Base-by-base conservation (phyloP, 768 basidiomycete species). In the Lyophyllum semitale region DNA sequence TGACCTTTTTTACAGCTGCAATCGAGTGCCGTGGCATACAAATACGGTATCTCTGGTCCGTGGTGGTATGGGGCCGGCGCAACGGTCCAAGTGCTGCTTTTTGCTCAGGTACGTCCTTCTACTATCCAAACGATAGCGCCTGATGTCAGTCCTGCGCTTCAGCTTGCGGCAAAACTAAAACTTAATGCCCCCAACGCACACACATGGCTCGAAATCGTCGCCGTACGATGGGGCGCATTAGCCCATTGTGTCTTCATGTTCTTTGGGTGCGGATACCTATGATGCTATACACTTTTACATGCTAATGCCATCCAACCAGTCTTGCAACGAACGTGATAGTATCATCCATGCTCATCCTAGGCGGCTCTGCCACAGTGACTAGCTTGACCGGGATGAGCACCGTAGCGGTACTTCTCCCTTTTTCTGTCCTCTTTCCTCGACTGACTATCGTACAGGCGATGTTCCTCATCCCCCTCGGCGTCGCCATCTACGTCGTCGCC, bases 51-150 rank as follows among this genome's bases (percentile, higher is more conserved):
- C 56, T 85, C 84, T 4, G 93, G 92, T 0, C 91, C 91, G 0
- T 94, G 89, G 88, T 93, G 91, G 88, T 95, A 95, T 62, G 93
- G 90, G 4, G 84, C 89, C 30, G 93, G 93, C n/a, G 93, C 91
- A 22, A 89, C 88, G 0, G 84, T 93, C 23, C 92, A 93, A 66
- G 85, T 97, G 53, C 77, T 95, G 25, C 83, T 97, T n/a, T 97
- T 98, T 65, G 93, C 93, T 8, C 82, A 84, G 81, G 85, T 85
- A 40, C 9, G 73, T 60, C 30, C 15, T 13, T 11, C n/a, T 54
- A 48, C 18, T 22, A 9, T 26, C 23, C 2, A 12, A 45, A 27
- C 17, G 25, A 20, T 30, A 23, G 48, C 37, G 22, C 26, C 18
- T 22, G 26, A 12, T 18, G 4, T 43, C 11, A 20, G 32, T 22